Conservation (phyloP, 2,329 filamentous ascomycete genomes). For the Biscogniauxia marginata region DNA sequence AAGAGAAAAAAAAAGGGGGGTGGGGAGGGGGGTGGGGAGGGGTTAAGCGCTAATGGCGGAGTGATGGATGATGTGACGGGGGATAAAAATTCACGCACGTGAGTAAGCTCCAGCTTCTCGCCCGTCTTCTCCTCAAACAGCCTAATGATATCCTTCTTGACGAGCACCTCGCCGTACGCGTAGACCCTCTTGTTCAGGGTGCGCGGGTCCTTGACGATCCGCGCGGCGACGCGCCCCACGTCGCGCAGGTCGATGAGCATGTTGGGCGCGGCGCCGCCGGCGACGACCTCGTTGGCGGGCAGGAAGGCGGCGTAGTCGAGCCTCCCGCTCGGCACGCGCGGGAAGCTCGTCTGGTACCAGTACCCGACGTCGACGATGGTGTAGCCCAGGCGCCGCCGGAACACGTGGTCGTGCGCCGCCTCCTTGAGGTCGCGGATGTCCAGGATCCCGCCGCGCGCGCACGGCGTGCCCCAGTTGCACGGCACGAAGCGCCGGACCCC, state of each 20-base stretch:
- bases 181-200: constrained; percentile 51
- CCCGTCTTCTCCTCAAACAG: constrained; percentile 44
- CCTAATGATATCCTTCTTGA: constrained; percentile 43
- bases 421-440: too few species aligned
- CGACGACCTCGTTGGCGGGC: constrained; percentile 30
- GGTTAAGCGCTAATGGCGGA: too few species aligned
- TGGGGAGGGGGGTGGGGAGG: too few species aligned
- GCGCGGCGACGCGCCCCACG: constrained; percentile 47
- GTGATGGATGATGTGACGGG: too few species aligned
- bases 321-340: constrained; percentile 13
- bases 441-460: constrained; percentile 38
- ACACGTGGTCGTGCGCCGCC: constrained; percentile 17
- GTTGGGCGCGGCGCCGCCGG: constrained; percentile 41
- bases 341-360: constrained; percentile 16
- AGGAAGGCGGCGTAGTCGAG: constrained; percentile 6
- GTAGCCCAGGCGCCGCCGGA: constrained; percentile 19
- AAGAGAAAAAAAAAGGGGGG: too few species aligned
- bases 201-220: constrained; percentile 46
- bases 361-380: constrained; percentile 25
- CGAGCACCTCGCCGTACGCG: constrained; percentile 43
- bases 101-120: constrained; percentile 33
- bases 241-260: constrained; percentile 47
- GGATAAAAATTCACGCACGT: too few species aligned
- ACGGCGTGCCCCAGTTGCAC: constrained; percentile 46
- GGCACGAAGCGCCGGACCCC: constrained; percentile 53